Percentiles rank a stretch among this genome's conserved stretches.
phyloP scores from a whole-genome alignment of 2,329 filamentous ascomycete species.

The Knufia petricola region DNA sequence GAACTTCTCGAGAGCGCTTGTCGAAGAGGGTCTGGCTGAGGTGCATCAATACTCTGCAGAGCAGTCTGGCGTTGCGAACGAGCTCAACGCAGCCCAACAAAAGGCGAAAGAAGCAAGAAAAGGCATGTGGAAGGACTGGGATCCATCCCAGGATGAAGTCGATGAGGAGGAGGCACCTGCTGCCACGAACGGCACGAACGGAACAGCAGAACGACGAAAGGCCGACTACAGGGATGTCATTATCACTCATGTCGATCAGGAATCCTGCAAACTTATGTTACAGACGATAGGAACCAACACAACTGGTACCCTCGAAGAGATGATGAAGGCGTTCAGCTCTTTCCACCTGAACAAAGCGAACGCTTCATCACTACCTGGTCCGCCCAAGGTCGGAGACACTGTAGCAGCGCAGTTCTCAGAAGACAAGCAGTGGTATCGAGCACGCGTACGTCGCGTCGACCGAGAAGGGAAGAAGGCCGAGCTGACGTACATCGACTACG shows the following conservation, averaged over 20 bases:
- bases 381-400: slow-evolving; percentile 82
- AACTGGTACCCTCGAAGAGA: slow-evolving; percentile 60
- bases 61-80: slow-evolving; percentile 79
- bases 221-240: slow-evolving; percentile 84
- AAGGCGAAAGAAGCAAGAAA: slow-evolving; percentile 81
- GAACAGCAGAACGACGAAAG: slow-evolving; percentile 56
- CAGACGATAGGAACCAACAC: slow-evolving; percentile 85
- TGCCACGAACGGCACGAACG: slow-evolving; percentile 39
- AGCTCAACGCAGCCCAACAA: slow-evolving; percentile 79
- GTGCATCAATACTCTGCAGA: slow-evolving; percentile 95
- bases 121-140: slow-evolving; percentile 88
- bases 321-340: slow-evolving; percentile 84
- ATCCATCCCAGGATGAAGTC: slow-evolving; percentile 72
- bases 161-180: slow-evolving; percentile 39
- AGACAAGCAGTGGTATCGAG: slow-evolving; percentile 91
- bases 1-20: slow-evolving; percentile 84
- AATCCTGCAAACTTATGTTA: slow-evolving; percentile 75
- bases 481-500: slow-evolving; percentile 91
- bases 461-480: slow-evolving; percentile 80
- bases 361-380: slow-evolving; percentile 58
- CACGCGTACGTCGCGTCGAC: slow-evolving; percentile 82
- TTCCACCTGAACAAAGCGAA: slow-evolving; percentile 84
- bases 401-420: slow-evolving; percentile 85
- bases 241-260: slow-evolving; percentile 78
- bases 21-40: slow-evolving; percentile 85